Base-by-base conservation (phyloP, 768 basidiomycete species). In the Podaxis mareebaensis region DNA sequence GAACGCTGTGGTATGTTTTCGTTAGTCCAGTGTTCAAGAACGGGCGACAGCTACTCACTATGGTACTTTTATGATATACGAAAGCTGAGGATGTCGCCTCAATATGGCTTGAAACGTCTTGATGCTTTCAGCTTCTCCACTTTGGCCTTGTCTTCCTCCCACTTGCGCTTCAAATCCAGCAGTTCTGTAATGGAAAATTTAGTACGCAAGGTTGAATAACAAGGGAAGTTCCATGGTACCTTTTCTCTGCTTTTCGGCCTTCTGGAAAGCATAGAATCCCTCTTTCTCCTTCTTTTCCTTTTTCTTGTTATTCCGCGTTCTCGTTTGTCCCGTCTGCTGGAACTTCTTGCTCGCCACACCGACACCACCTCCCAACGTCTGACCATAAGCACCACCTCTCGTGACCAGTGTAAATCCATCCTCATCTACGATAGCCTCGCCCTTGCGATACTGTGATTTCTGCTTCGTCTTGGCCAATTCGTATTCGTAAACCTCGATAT, bases 321-420 rank as follows among this genome's bases (percentile, higher is more conserved):
- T 72, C 42, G 73, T 75, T 81, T 86, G 64, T 73, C 87, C 74
- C 69, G 79, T 79, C 81, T 87, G 77, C 81, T 93, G 79, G 81
- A 87, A 74, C 77, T 77, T 76, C 73, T 91, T 92, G 72, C 86
- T 75, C 75, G 87, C 77, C 76, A 84, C 72, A 75, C 74, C 84
- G 73, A 82, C 79, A 0, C 93, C 94, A 13, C 94, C 93, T 30
- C 95, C 95, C 4, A 95, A 78, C 1, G 92, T 92, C 71, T 93
- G 82, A 4, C 95, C 95, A 68, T 95, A 95, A 22, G 90, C 89
- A 12, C 95, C 95, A 4, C 94, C 93, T 40, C 95, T 83, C n/a
- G 90, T 92, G 39, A 98, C 95, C 12, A 98, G 84, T 11, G 94
- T 96, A 73, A 96, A 98, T 2, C 95, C 95, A 65, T 98, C 95